Evolutionary conservation across 768 basidiomycete species (phyloP).

Genomic region (Mycena filopes): DNA sequence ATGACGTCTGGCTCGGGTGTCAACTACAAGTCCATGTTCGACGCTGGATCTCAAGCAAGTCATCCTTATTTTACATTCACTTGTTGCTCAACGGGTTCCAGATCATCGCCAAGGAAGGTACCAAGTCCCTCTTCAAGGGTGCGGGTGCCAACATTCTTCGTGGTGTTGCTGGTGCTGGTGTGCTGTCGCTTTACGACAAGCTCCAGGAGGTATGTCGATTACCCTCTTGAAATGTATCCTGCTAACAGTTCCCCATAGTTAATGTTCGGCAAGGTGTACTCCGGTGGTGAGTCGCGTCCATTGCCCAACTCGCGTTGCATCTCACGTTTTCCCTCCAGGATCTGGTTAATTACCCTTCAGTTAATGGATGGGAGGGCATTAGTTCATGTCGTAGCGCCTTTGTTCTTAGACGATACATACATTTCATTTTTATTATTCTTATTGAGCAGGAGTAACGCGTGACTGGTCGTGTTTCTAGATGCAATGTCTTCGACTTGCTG

Average conservation of each 20-base stretch:
- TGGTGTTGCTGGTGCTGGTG: constrained; percentile 99
- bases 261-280: constrained; percentile 99
- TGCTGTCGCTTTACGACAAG: constrained; percentile 98
- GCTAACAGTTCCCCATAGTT: constrained; percentile 6
- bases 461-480: constrained; percentile 11
- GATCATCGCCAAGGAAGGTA: constrained; percentile 96
- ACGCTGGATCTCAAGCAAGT: constrained; percentile 82
- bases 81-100: constrained; percentile 23
- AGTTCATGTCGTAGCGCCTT: constrained; percentile 11
- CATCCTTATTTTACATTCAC: neutral
- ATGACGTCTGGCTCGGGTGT: constrained; percentile 97
- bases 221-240: neutral
- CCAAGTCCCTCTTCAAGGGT: constrained; percentile 71
- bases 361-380: constrained; percentile 22
- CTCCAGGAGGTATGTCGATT: constrained; percentile 74
- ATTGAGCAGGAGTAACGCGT: neutral
- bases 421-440: constrained; percentile 8
- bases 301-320: neutral
- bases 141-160: constrained; percentile 96
- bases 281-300: constrained; percentile 73
- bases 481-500: constrained; percentile 3
- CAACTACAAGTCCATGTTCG: constrained; percentile 99
- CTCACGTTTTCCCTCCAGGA: constrained; percentile 40
- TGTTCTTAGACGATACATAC: constrained; percentile 29
- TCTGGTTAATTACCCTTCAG: constrained; percentile 52